Evolutionary conservation across 2,329 filamentous ascomycete species (phyloP).

Genomic region (Chalara sp.): DNA sequence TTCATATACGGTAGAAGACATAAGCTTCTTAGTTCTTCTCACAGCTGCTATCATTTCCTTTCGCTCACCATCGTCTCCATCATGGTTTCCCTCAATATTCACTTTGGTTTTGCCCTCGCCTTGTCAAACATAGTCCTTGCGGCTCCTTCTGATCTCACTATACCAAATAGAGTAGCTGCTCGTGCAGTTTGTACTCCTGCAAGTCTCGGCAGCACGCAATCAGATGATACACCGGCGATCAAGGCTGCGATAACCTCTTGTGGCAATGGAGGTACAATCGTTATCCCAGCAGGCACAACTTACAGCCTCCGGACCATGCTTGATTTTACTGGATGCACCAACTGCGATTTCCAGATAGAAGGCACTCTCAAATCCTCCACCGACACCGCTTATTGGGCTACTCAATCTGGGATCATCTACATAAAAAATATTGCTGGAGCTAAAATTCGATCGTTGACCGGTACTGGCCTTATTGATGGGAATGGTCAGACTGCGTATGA

Average conservation of each 20-base stretch:
- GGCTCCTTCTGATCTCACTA: neutral
- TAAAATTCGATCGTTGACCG: conserved; percentile 33
- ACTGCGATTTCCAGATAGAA: conserved; percentile 40
- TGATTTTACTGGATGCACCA: conserved; percentile 33
- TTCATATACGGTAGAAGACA: too few relatives aligned
- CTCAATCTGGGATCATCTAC: conserved; percentile 32
- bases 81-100: too few relatives aligned
- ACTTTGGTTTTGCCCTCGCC: too few relatives aligned
- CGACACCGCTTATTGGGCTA: conserved; percentile 35
- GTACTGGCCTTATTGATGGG: conserved; percentile 37
- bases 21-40: too few relatives aligned
- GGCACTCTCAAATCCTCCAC: conserved; percentile 34
- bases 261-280: conserved; percentile 37
- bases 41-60: too few relatives aligned
- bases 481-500: conserved; percentile 39
- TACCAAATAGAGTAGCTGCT: conserved; percentile 4
- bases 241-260: conserved; percentile 30
- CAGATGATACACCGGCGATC: conserved; percentile 38
- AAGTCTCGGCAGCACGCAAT: conserved; percentile 15
- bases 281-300: conserved; percentile 33
- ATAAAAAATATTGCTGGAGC: conserved; percentile 31
- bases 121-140: neutral
- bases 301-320: conserved; percentile 38
- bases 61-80: too few relatives aligned
- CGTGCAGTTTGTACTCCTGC: conserved; percentile 18